These are phyloP conservation scores for Magnaporthiopsis rhizophila DNA, from an alignment of 2,329 filamentous ascomycete species.

Conservation along the genomic window DNA sequence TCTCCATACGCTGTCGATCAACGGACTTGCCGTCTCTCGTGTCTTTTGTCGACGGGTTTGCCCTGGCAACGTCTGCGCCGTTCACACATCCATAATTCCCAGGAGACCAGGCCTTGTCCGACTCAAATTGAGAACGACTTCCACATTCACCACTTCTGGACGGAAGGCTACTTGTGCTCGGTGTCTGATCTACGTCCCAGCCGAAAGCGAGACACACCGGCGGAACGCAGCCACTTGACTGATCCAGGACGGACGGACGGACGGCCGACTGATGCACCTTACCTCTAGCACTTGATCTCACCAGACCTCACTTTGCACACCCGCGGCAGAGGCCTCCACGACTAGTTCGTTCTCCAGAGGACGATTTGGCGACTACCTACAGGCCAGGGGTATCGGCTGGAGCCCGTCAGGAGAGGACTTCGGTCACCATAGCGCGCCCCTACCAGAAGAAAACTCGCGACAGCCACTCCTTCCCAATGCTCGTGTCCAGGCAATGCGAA, in stretches of 20 bases:
- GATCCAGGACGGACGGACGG: background rate
- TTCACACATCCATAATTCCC: background rate
- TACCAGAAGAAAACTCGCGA: background rate
- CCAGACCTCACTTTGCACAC: too few relatives aligned
- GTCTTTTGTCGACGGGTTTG: background rate
- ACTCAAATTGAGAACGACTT: background rate
- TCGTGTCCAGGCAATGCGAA: slow-evolving; percentile 46
- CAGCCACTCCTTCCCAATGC: slow-evolving; percentile 36
- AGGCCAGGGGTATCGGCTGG: background rate
- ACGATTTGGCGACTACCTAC: too few relatives aligned
- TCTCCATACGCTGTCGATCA: background rate
- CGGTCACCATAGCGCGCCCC: background rate
- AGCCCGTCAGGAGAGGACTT: background rate
- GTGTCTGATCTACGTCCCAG: too few relatives aligned
- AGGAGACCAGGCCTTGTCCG: background rate
- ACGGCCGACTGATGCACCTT: background rate
- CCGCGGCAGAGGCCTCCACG: too few relatives aligned
- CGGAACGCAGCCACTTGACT: background rate
- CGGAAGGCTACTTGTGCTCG: background rate
- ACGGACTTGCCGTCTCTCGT: background rate
- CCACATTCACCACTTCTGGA: background rate
- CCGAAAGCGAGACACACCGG: too few relatives aligned
- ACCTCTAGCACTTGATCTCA: background rate
- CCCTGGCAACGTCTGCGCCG: background rate
- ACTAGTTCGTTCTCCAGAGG: too few relatives aligned